Evolutionary conservation across 2,329 filamentous ascomycete species (phyloP), one percentile per base, ranked within the genome.

Genomic region (Microdochium bolleyi): DNA sequence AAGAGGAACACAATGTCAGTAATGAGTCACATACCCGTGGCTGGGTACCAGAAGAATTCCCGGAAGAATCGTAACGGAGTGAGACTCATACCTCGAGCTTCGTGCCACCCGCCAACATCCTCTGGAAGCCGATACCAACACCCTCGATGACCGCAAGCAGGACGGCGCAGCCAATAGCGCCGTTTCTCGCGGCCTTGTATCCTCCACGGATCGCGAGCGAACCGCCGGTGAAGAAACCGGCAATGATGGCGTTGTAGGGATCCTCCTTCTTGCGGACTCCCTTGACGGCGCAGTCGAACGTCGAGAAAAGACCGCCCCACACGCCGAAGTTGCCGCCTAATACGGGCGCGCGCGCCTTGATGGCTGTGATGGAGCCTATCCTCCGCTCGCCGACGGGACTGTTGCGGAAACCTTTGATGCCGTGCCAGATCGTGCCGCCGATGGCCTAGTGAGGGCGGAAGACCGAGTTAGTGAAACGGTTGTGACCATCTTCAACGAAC

Each of bases 271-370:
- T 89, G 59, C 91, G 79, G 53, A 92, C 76, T 54, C 92, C 92
- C 79, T 97, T 99, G 57, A 96, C 88, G 22, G 92, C 88, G 76
- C 94, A 99, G 75, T 99, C 94, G 66, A 92, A 97, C 56, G 90
- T 95, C 63, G 85, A 90, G 79, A 97, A 97, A 54, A 97, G 77
- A 60, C 94, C 94, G 67, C 94, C 92, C 92, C 94, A 97, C 53
- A 95, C 90, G 64, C 92, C 92, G 64, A 97, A 99, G 78, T 99
- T 99, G 65, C 94, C 94, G 66, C 94, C 94, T 49, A 97, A 82
- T 32, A 97, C 92, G 2, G 94, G 94, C 44, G 94, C 94, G 67
- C 94, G 88, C 67, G 94, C 92, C 80, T 99, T 99, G 74, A 99
- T 91, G 55, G 94, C 94, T 64, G 92, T 96, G 73, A 99, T 81